A percentile compares a stretch with the other conserved stretches of the same genome.
Evolutionary conservation across 495 filamentous ascomycete species (phyloP).

Genomic region (Tuber aestivum): DNA sequence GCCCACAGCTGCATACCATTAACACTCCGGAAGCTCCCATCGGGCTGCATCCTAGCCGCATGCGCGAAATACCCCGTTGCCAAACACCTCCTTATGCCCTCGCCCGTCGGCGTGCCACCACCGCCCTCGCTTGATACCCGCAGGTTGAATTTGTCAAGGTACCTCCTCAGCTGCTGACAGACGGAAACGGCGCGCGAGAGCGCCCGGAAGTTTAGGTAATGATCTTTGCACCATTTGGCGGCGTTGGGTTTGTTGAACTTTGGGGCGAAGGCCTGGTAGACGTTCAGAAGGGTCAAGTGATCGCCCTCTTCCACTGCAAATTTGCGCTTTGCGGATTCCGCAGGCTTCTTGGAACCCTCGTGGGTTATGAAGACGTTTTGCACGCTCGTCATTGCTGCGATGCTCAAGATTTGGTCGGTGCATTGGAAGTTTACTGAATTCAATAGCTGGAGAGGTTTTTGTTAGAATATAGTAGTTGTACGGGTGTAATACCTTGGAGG

Average conservation of each 20-base stretch:
- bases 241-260: constrained; percentile 68
- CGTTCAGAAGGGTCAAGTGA: constrained; percentile 88
- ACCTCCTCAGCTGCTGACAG: constrained; percentile 75
- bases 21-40: constrained; percentile 82
- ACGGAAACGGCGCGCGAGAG: constrained; percentile 80
- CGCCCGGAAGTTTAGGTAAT: constrained; percentile 77
- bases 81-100: constrained; percentile 77
- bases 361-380: constrained; percentile 77
- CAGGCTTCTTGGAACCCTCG: constrained; percentile 65
- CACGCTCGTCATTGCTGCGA: constrained; percentile 90
- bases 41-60: constrained; percentile 89
- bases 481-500: neutral
- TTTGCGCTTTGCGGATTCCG: constrained; percentile 67
- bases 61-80: constrained; percentile 92
- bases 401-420: constrained; percentile 76
- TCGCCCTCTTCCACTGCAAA: constrained; percentile 94
- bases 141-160: constrained; percentile 67
- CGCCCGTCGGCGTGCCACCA: constrained; percentile 49
- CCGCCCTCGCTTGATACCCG: constrained; percentile 37
- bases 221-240: constrained; percentile 76
- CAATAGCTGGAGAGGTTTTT: constrained; percentile 13
- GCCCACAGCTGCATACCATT: constrained; percentile 66
- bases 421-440: constrained; percentile 57
- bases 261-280: constrained; percentile 83
- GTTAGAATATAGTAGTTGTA: neutral